Evolutionary conservation across 257 asterid genomes (phyloP), one percentile per base, ranked within the genome.

Genomic region (Fraxinus quadrangulata): DNA sequence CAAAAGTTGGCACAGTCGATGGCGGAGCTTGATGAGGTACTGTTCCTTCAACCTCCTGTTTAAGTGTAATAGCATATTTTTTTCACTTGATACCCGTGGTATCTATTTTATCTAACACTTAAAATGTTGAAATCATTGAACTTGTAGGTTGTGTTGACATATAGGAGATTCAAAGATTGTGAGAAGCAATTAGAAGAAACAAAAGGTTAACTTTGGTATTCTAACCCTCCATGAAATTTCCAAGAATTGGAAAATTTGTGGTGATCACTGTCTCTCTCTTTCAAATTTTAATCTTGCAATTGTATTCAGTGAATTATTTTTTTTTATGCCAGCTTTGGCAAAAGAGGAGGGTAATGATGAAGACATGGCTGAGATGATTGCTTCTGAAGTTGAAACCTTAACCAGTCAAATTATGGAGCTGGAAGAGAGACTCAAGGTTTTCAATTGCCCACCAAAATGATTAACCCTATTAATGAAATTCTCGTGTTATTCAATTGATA

Each of bases 11-110:
- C 99, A 21, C 93, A 88, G 86, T 96, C 99, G 40, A 63, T 96
- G 85, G 79, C 99, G 47, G 99, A 96, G 90, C 97, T 96, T 81
- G 96, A 93, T 73, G 98, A 93, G 96, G 99, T 96, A 82, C 65
- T 77, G 75, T 77, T 61, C 72, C 45, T 74, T 82, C 36, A n/a
- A 68, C 77, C 56, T 77, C n/a, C 51, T 31, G 79, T 34, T 74
- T 54, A 36, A 61, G 68, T 61, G 10, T 61, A 24, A 61, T 61
- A 61, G 67, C 79, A 79, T 47, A 21, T 31, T 31, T 8, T 49
- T 45, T 73, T 74, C 74, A 24, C 30, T 26, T 37, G 71, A 49
- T 81, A 34, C 40, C 28, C 17, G 63, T 72, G 11, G 59, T 40
- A 36, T 54, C 78, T 67, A 6, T 77, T 67, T 76, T 73, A 42